Evolutionary conservation across 768 basidiomycete species (phyloP).

Genomic region (Lactarius hatsudake): DNA sequence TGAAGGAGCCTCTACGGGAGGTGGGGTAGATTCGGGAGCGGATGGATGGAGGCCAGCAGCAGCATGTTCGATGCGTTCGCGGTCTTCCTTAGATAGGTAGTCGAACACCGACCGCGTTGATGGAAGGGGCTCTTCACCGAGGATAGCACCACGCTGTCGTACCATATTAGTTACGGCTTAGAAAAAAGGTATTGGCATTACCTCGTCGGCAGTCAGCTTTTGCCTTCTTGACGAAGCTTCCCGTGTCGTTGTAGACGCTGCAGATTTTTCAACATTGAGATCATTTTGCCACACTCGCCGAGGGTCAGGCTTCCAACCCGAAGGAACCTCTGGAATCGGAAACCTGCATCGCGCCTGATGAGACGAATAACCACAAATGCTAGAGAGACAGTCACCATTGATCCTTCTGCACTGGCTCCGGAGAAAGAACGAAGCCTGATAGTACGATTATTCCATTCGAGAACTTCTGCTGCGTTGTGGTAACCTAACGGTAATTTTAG

Average conservation of each 20-base stretch:
- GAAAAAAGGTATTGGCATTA: not conserved
- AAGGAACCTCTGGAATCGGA: conserved; percentile 75
- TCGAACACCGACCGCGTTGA: conserved; percentile 87
- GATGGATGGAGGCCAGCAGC: conserved; percentile 34
- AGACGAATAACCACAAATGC: conserved; percentile 25
- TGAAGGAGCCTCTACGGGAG: conserved; percentile 29
- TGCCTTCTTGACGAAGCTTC: conserved; percentile 47
- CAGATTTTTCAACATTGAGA: conserved; percentile 37
- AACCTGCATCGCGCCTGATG: conserved; percentile 53
- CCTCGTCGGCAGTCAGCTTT: conserved; percentile 25
- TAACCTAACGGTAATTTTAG: conserved; percentile 26
- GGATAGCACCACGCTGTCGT: conserved; percentile 68
- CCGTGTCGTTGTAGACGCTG: conserved; percentile 46
- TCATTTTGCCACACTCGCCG: conserved; percentile 63
- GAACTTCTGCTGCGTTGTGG: conserved; percentile 45
- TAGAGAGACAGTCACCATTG: conserved; percentile 49
- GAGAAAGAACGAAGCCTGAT: conserved; percentile 70
- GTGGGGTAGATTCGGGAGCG: conserved; percentile 32
- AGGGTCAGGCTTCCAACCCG: conserved; percentile 85
- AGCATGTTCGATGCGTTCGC: conserved; percentile 74
- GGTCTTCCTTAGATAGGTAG: conserved; percentile 88
- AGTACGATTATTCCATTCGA: conserved; percentile 73
- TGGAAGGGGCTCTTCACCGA: conserved; percentile 79
- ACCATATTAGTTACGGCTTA: not conserved
- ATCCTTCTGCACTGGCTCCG: conserved; percentile 66